A percentile compares a stretch with the other conserved stretches of the same genome.
These are phyloP conservation scores for Trichosporon sp. DNA, from an alignment of 1,284 basidiomycete species.

Conservation along the genomic window DNA sequence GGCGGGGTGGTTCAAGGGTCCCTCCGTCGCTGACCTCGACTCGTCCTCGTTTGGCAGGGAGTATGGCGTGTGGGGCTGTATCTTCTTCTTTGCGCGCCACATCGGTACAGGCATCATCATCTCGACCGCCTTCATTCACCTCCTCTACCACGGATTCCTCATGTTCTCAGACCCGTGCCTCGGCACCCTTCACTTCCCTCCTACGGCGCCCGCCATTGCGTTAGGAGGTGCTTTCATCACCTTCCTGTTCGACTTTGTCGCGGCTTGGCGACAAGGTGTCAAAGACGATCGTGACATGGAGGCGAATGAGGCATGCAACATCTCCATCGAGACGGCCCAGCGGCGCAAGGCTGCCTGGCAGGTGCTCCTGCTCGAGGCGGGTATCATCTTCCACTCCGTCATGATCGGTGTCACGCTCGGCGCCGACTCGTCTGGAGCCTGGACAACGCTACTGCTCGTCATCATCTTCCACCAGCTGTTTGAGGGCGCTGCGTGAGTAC, in stretches of 20 bases:
- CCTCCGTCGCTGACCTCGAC: slow-evolving; percentile 27
- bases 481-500: slow-evolving; percentile 37
- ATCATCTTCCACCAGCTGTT: slow-evolving; percentile 50
- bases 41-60: slow-evolving; percentile 35
- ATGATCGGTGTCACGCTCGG: slow-evolving; percentile 42
- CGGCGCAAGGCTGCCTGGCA: slow-evolving; percentile 36
- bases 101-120: slow-evolving; percentile 58
- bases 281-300: neutral
- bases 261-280: slow-evolving; percentile 16
- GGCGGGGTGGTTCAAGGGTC: slow-evolving; percentile 34
- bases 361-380: slow-evolving; percentile 56
- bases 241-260: slow-evolving; percentile 54
- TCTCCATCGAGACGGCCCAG: neutral
- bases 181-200: slow-evolving; percentile 56
- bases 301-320: neutral
- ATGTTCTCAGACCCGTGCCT: slow-evolving; percentile 57
- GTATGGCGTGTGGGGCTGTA: slow-evolving; percentile 38
- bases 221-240: slow-evolving; percentile 49
- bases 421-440: slow-evolving; percentile 36
- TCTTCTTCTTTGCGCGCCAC: slow-evolving; percentile 55
- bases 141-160: slow-evolving; percentile 58
- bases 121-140: slow-evolving; percentile 58
- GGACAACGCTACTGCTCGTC: slow-evolving; percentile 39
- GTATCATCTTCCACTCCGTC: slow-evolving; percentile 55
- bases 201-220: slow-evolving; percentile 56